These are phyloP conservation scores for Hevea brasiliensis DNA, from an alignment of 345 rosid genomes.

Conservation along the genomic window DNA sequence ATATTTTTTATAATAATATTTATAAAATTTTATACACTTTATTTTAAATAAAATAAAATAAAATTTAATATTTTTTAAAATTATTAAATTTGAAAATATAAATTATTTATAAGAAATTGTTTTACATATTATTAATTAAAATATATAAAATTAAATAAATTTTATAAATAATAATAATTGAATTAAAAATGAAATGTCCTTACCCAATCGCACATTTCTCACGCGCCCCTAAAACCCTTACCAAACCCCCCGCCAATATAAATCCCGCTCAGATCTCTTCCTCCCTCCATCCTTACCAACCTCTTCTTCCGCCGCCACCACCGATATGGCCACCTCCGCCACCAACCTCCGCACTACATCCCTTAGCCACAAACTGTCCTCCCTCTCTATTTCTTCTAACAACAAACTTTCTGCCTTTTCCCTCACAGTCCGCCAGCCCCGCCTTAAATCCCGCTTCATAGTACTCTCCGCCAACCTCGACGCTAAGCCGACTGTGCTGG, in stretches of 20 bases:
- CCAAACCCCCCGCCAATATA: conserved; percentile 16
- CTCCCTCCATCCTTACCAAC: background rate
- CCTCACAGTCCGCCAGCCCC: background rate
- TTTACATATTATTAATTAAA: too few species aligned
- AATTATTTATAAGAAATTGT: too few species aligned
- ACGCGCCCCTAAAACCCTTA: conserved; percentile 23
- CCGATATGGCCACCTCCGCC: conserved; percentile 11
- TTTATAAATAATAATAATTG: too few species aligned
- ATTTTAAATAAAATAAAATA: too few species aligned
- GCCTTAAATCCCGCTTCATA: conserved; percentile 15
- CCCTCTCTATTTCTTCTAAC: conserved; percentile 6
- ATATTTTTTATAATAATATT: too few species aligned
- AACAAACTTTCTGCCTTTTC: background rate
- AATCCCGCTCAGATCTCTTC: background rate
- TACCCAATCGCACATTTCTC: background rate
- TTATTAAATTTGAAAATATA: too few species aligned
- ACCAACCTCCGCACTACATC: conserved; percentile 6
- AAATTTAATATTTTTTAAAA: too few species aligned
- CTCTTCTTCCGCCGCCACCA: background rate
- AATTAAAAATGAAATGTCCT: too few species aligned
- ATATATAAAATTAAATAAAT: too few species aligned
- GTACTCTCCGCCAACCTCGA: conserved; percentile 15
- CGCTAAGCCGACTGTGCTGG: conserved; percentile 24
- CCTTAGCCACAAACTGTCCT: background rate
- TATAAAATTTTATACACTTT: too few species aligned